Base-by-base conservation (phyloP, 2,329 filamentous ascomycete genomes). In the Juglanconis oblonga region DNA sequence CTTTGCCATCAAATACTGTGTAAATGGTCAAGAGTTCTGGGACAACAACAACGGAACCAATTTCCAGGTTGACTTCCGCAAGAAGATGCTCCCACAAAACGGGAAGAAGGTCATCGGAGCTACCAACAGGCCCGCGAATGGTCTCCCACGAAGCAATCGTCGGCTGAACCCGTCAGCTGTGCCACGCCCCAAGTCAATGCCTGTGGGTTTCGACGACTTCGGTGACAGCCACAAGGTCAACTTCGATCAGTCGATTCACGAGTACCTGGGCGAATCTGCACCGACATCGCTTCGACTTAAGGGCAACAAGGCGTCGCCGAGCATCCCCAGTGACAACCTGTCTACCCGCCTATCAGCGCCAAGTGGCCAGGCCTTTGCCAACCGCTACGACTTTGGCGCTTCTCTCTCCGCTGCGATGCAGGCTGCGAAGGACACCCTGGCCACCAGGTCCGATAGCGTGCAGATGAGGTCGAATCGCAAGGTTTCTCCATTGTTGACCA, bases 301-400 rank as follows among this genome's bases (percentile, higher is more conserved):
- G 79, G 82, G 81, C 44, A 83, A 85, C 61, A 85, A 86, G 71
- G 89, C 91, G 14, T 77, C 81, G 35, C 72, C 81, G 50, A 87
- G 83, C 66, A 73, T 90, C 57, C 82, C 89, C 31, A 85, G 83
- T 57, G 86, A 90, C 64, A 85, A 82, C 66, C 70, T 87, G 24
- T 70, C 82, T 67, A 74, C 79, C 69, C 72, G 79, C 38, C 71
- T 85, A 31, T 72, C 81, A 0, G 76, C 83, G 2, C 83, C 84
- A 1, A 86, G 83, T 65, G 86, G 87, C 32, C 87, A 90, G 67
- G 90, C 88, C 17, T 97, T 98, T 73, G 90, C 92, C 51, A 93
- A 93, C 74, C 89, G 95, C 57, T 99, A 99, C 73, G 94, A 98
- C 77, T 98, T 99, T 73, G 88, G 90, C 63, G 91, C 91, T n/a